Evolutionary conservation across 2,329 filamentous ascomycete species (phyloP), one percentile per base, ranked within the genome.

Genomic region (Colletotrichum coccodes): DNA sequence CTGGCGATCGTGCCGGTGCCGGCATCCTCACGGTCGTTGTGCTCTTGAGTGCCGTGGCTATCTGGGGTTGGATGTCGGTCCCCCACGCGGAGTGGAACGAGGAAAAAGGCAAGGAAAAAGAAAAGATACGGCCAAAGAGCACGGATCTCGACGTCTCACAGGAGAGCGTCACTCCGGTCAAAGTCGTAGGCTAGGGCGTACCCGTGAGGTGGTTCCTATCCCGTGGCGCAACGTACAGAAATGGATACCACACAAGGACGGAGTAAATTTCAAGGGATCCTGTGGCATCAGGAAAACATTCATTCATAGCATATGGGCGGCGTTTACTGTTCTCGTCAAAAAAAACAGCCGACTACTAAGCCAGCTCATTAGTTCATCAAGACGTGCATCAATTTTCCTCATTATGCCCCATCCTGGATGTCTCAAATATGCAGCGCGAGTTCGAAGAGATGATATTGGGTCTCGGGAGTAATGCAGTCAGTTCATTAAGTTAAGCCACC

Each of bases 1-100:
- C 83, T 1, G 89, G 84, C 8, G 92, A 95, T 75, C 87, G 83
- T 71, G 91, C 88, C 5, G 93, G 92, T 11, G 92, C 92, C 34
- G 87, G 87, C 9, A 86, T 94, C 71, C 71, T 84, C 60, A 95
- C 92, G 1, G 78, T 88, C 1, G 60, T 90, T 4, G 77, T 91
- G 5, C 75, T 93, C 1, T 73, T 85, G 9, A 80, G 83, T 9
- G 80, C 92, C 42, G 69, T 91, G 36, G 84, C 83, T 1, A 88
- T 88, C 18, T 75, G 84, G 18, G 61, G 79, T 4, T 87, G 84
- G 78, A 79, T 88, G 71, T 54, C 54, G n/a, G 18, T 65, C 1
- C 61, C 61, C 4, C 32, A 46, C 3, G 52, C 54, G n/a, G 65
- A 68, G 12, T 68, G 65, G 65, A 65, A 54, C 9, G 49, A 56